Evolutionary conservation across 192 early-diverging fungal species (phyloP).

Genomic region (Coemansia sp.): DNA sequence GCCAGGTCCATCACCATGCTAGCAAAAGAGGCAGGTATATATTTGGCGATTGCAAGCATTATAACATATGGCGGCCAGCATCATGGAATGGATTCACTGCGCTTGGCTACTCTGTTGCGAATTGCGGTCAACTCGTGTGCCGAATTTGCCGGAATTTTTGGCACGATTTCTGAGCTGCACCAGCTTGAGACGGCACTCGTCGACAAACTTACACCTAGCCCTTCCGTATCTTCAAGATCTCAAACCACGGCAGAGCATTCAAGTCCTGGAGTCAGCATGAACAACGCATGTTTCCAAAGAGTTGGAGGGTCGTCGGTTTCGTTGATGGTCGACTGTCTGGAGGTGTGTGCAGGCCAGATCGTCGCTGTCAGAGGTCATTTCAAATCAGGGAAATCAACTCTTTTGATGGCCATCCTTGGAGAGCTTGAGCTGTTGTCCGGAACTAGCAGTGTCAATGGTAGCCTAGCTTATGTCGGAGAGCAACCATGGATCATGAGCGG

Average conservation of each 20-base stretch:
- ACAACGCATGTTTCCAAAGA: slow-evolving; percentile 10
- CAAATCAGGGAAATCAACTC: slow-evolving; percentile 77
- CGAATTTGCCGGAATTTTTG: slow-evolving; percentile 9
- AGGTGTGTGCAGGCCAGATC: slow-evolving; percentile 49
- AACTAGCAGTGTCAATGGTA: neutral
- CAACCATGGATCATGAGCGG: slow-evolving; percentile 66
- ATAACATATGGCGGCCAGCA: neutral
- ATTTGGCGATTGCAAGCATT: slow-evolving; percentile 10
- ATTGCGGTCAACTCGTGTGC: slow-evolving; percentile 9
- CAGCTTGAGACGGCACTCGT: slow-evolving; percentile 14
- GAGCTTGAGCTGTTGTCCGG: slow-evolving; percentile 58
- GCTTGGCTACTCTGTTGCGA: neutral
- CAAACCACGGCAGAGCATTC: neutral
- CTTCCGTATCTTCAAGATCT: neutral
- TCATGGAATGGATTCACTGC: neutral
- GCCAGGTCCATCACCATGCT: slow-evolving; percentile 13
- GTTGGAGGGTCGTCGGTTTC: neutral
- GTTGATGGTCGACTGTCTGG: neutral
- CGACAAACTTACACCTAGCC: slow-evolving; percentile 5
- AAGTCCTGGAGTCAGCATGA: slow-evolving; percentile 3
- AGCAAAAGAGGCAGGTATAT: slow-evolving; percentile 8
- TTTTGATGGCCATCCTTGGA: slow-evolving; percentile 72
- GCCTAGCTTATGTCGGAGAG: slow-evolving; percentile 34
- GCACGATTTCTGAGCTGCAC: slow-evolving; percentile 10
- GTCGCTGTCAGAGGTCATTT: slow-evolving; percentile 77